A percentile compares a stretch with the other conserved stretches of the same genome.
These are phyloP conservation scores for Glonium stellatum DNA, from an alignment of 495 filamentous ascomycete species.

Conservation along the genomic window DNA sequence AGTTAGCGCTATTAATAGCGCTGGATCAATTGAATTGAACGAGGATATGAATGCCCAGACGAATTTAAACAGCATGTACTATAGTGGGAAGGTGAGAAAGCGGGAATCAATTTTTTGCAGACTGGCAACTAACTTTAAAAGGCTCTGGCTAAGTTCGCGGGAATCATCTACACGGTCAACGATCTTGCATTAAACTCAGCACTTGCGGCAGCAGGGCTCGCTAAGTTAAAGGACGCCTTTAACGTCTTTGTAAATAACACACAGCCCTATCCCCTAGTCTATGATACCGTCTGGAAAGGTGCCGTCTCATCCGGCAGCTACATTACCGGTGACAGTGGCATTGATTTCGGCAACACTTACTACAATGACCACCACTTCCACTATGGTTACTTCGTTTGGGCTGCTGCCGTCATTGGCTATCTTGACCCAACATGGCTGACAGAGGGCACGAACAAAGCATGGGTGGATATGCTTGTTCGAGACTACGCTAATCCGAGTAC, in stretches of 20 bases:
- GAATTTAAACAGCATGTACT: conserved; percentile 88
- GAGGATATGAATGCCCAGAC: conserved; percentile 66
- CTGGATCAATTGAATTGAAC: conserved; percentile 58
- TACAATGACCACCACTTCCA: conserved; percentile 99
- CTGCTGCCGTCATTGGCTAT: conserved; percentile 76
- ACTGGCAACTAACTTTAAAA: conserved; percentile 22
- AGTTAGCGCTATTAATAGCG: conserved; percentile 48
- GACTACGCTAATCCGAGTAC: conserved; percentile 64
- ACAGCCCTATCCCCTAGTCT: conserved; percentile 72
- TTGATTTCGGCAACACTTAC: conserved; percentile 43
- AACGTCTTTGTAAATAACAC: conserved; percentile 67
- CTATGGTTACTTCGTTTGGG: conserved; percentile 80
- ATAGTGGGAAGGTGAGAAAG: conserved; percentile 66
- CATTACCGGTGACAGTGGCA: conserved; percentile 56
- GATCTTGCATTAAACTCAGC: conserved; percentile 55
- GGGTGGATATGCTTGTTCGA: conserved; percentile 59
- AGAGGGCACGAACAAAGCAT: conserved; percentile 57
- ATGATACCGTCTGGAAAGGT: conserved; percentile 62
- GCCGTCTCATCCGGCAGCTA: conserved; percentile 78
- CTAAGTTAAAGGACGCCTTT: conserved; percentile 67
- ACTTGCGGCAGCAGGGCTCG: conserved; percentile 55
- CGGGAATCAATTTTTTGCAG: conserved; percentile 17
- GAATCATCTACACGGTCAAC: conserved; percentile 59
- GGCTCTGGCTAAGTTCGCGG: conserved; percentile 81
- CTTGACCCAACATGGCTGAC: conserved; percentile 71